Base-by-base conservation (phyloP, 2,329 filamentous ascomycete species). In the Exophiala spinifera region DNA sequence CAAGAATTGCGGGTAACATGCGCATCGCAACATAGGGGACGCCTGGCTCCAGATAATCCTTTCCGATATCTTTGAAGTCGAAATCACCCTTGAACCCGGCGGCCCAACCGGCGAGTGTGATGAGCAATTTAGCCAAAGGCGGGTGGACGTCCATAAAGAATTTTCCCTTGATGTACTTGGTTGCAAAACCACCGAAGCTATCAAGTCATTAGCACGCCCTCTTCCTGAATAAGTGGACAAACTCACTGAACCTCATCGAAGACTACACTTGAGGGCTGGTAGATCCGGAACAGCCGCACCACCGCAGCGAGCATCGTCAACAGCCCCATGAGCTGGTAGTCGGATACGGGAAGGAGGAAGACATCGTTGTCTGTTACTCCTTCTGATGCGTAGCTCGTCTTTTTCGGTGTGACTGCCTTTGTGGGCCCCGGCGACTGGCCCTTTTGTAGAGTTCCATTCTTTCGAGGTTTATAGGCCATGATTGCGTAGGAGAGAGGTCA, bases 121-220 rank as follows among this genome's bases (percentile, higher is more conserved):
- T 92, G 64, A 99, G 85, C 70, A 99, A 84, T 79, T 99, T 99
- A 63, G 94, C 94, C 57, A 99, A 81, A 43, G 94, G 94, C 28
- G 94, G 94, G 70, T 99, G 94, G n/a, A 99, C 94, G 70, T 99
- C 94, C 94, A 99, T 99, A 74, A 99, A 99, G 82, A 99, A 99
- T 71, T 82, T 87, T 68, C 94, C 94, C 79, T 99, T 97, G 81
- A 99, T 97, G 74, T 99, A 99, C 74, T 99, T 99, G 65, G 88
- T 90, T 62, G 94, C 94, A 70, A 99, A 99, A 46, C 94, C 94
- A 71, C 94, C 94, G 72, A 99, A 99, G 75, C 91, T 96, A 60
- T 15, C 31, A 19, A 46, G 42, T 55, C 51, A 53, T 56, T 23
- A 54, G 47, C 14, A 19, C 15, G 6, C 33, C 13, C n/a, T 13